Percentiles rank a stretch among this genome's conserved stretches.
phyloP scores from a whole-genome alignment of 768 basidiomycete species.

The Leccinum subgranulosum region DNA sequence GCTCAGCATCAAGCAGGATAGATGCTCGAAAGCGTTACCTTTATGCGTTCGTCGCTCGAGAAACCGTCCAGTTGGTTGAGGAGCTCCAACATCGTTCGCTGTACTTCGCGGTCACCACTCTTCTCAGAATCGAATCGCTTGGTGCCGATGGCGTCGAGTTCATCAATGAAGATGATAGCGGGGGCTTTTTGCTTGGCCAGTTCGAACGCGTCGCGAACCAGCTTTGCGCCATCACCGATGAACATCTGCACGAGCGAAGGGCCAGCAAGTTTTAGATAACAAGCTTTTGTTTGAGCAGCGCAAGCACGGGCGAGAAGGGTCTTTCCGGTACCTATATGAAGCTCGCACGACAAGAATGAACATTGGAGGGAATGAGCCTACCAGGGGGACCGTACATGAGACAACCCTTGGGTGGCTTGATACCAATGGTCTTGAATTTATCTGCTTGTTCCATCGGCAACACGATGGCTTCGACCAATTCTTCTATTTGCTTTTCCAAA shows the following conservation, averaged over 20 bases:
- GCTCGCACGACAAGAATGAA: background rate
- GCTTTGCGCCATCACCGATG: constrained; percentile 98
- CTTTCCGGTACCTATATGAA: constrained; percentile 80
- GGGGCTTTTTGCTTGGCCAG: constrained; percentile 98
- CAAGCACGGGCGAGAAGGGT: constrained; percentile 96
- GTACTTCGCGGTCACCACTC: constrained; percentile 98
- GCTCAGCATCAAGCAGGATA: constrained; percentile 1
- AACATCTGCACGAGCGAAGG: constrained; percentile 99
- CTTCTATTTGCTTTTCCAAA: constrained; percentile 98
- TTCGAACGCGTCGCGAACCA: constrained; percentile 97
- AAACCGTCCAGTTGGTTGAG: constrained; percentile 98
- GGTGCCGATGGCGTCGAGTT: constrained; percentile 97
- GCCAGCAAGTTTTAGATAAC: constrained; percentile 96
- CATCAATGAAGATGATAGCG: constrained; percentile 99
- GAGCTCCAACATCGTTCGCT: constrained; percentile 98
- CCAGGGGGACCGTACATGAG: constrained; percentile 99
- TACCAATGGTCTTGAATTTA: constrained; percentile 97
- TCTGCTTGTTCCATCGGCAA: constrained; percentile 98
- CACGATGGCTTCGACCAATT: constrained; percentile 96
- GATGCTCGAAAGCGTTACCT: constrained; percentile 46
- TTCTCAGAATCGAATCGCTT: constrained; percentile 99
- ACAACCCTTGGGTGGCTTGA: constrained; percentile 95
- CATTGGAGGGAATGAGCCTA: constrained; percentile 27
- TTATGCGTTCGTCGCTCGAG: constrained; percentile 95
- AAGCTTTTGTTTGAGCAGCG: constrained; percentile 96